Percentiles rank a stretch among this genome's conserved stretches.
phyloP scores from a whole-genome alignment of 306 rosid species.

The Hippophae rhamnoides region DNA sequence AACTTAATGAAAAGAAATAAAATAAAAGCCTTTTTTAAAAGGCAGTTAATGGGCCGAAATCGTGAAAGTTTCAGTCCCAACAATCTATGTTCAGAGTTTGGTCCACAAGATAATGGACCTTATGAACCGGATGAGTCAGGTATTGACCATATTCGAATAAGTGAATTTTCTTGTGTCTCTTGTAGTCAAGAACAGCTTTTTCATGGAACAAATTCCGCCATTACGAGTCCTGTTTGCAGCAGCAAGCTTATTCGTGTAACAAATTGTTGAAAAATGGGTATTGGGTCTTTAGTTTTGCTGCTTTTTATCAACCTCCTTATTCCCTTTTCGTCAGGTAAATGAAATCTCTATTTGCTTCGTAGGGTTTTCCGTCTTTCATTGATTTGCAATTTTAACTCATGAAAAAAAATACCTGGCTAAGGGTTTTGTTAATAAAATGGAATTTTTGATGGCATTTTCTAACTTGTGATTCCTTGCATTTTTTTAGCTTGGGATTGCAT shows the following conservation, averaged over 20 bases:
- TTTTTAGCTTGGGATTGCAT: no score
- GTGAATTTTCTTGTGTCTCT: background rate
- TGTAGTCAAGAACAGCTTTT: background rate
- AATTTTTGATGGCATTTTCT: no score
- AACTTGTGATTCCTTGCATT: no score
- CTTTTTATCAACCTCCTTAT: conserved; percentile 39
- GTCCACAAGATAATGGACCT: no score
- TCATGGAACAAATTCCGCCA: background rate
- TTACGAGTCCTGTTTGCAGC: background rate
- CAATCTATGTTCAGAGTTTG: no score
- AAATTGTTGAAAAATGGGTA: conserved; percentile 24
- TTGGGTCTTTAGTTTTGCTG: conserved; percentile 34
- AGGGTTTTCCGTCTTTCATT: background rate
- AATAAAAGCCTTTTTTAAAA: no score
- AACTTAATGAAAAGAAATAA: no score
- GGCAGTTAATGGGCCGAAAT: no score
- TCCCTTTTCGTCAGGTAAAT: conserved; percentile 41
- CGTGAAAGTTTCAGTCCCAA: no score
- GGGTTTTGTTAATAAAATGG: no score
- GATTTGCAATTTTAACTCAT: conserved; percentile 3
- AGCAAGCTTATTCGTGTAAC: background rate
- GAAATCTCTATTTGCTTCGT: background rate
- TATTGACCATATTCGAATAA: background rate
- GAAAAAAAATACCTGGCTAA: no score
- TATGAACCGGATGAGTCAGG: no score